Base-by-base conservation (phyloP, 345 rosid species). In the Ricinus communis region DNA sequence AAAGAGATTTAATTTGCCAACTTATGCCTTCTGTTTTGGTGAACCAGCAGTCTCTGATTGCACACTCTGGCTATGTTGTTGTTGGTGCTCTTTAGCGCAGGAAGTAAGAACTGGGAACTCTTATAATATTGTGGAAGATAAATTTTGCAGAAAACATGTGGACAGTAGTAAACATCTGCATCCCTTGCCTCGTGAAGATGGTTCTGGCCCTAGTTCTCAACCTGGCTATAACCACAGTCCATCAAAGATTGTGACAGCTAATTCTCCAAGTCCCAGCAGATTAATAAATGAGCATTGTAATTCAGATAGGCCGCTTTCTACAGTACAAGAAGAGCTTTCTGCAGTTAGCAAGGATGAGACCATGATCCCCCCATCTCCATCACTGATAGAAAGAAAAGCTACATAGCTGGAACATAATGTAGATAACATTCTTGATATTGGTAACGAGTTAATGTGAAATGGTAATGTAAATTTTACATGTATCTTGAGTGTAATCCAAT, bases 31-130 rank as follows among this genome's bases (percentile, higher is more conserved):
- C 79, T 91, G 98, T 55, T 91, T 74, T 1, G 92, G 95, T 5
- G 65, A 78, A 50, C 81, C 91, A 0, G 80, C 74, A 8, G 58
- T 81, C 56, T 72, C 91, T 4, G 98, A 94, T 74, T 94, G 96
- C 65, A 66, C 86, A 0, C 82, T 91, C 21, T 94, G 98, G 98
- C 83, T 90, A 15, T 91, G 74, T 77, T 91, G 98, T 76, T 94
- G 91, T 54, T 91, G 97, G 97, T 91, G 98, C 70, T 73, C 97
- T 30, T 89, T 94, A 65, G 97, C 98, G 24, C 98, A 91, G 80
- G 97, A 94, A 80, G 96, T 86, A 38, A 77, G 96, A 53, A 90
- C 98, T 7, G 95, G 86, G 24, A 87, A 90, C 79, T 70, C 86
- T 30, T 90, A 94, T 19, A 90, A 87, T 22, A 80, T 94, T 30